A percentile compares a stretch with the other conserved stretches of the same genome.
These are phyloP conservation scores for Leccinum aurantiacum DNA, from an alignment of 768 basidiomycete species.

Conservation along the genomic window DNA sequence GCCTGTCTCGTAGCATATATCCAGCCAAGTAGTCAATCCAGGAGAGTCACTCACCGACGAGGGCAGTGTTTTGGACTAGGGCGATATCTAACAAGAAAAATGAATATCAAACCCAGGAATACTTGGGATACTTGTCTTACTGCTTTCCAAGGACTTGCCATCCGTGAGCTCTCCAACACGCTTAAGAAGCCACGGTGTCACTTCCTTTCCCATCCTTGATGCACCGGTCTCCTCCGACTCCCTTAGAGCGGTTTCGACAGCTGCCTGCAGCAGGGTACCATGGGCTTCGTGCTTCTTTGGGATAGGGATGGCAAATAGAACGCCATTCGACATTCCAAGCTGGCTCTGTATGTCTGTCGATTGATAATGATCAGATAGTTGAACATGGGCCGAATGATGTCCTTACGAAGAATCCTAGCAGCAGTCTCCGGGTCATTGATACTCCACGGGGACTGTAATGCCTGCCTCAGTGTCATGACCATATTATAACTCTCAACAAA, in stretches of 20 bases:
- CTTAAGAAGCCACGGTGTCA: slow-evolving; percentile 89
- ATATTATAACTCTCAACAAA: neutral
- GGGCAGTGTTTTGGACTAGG: slow-evolving; percentile 84
- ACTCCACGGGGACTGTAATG: slow-evolving; percentile 73
- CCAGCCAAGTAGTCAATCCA: slow-evolving; percentile 1
- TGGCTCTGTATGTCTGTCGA: slow-evolving; percentile 63
- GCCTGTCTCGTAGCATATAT: slow-evolving; percentile 41
- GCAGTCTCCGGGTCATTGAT: slow-evolving; percentile 61
- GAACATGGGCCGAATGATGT: neutral
- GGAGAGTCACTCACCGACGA: slow-evolving; percentile 57
- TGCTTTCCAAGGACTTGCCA: slow-evolving; percentile 71
- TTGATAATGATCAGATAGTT: slow-evolving; percentile 1
- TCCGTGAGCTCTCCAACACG: slow-evolving; percentile 79
- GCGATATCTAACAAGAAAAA: slow-evolving; percentile 64
- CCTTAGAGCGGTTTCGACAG: slow-evolving; percentile 78
- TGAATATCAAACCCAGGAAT: slow-evolving; percentile 3
- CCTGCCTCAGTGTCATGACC: neutral
- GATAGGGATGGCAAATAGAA: slow-evolving; percentile 86
- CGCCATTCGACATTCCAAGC: slow-evolving; percentile 73
- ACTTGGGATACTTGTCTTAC: slow-evolving; percentile 40
- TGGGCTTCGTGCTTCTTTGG: slow-evolving; percentile 68
- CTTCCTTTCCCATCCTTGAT: slow-evolving; percentile 81
- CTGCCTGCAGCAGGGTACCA: slow-evolving; percentile 70
- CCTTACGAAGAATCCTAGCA: slow-evolving; percentile 73
- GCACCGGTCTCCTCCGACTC: slow-evolving; percentile 85